phyloP scores from a whole-genome alignment of 208 protist genomes.

The Endotrypanum monterogeii region DNA sequence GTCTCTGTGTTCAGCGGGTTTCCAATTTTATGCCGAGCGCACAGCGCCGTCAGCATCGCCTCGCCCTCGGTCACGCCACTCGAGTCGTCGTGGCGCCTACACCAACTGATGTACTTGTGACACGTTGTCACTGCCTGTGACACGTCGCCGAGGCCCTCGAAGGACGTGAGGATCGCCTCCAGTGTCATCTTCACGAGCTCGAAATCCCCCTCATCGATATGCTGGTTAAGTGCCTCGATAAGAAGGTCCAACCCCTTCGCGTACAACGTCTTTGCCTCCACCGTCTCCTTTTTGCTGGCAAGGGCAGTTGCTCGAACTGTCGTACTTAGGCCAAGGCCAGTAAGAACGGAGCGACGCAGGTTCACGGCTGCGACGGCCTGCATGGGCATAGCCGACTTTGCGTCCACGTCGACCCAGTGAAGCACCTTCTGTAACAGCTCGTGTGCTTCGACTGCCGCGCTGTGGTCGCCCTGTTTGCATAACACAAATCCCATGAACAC shows the following conservation, averaged over 20 bases:
- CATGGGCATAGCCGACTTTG: constrained; percentile 82
- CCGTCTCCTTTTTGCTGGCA: constrained; percentile 33
- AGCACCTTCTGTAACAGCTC: constrained; percentile 71
- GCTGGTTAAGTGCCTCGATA: constrained; percentile 80
- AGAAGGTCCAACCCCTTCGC: constrained; percentile 83
- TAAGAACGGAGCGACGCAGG: constrained; percentile 78
- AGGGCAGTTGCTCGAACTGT: constrained; percentile 38
- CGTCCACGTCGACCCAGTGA: constrained; percentile 86
- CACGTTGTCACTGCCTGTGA: constrained; percentile 78
- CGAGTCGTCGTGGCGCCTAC: constrained; percentile 71
- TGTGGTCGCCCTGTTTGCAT: constrained; percentile 37
- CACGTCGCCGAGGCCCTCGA: constrained; percentile 83
- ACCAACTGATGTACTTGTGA: constrained; percentile 91
- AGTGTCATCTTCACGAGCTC: constrained; percentile 78
- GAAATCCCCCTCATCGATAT: constrained; percentile 89
- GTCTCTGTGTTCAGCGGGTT: constrained; percentile 26
- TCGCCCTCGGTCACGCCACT: constrained; percentile 64
- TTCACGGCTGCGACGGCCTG: constrained; percentile 87
- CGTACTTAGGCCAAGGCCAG: constrained; percentile 63
- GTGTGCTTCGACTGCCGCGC: constrained; percentile 42
- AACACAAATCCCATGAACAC: constrained; percentile 76
- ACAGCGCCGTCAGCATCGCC: constrained; percentile 60
- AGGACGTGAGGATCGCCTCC: constrained; percentile 68
- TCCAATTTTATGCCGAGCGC: constrained; percentile 40
- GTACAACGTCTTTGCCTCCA: constrained; percentile 62